A percentile compares a stretch with the other conserved stretches of the same genome.
phyloP scores from a whole-genome alignment of 192 early-diverging fungal species.

The Globomyces pollinis-pini region DNA sequence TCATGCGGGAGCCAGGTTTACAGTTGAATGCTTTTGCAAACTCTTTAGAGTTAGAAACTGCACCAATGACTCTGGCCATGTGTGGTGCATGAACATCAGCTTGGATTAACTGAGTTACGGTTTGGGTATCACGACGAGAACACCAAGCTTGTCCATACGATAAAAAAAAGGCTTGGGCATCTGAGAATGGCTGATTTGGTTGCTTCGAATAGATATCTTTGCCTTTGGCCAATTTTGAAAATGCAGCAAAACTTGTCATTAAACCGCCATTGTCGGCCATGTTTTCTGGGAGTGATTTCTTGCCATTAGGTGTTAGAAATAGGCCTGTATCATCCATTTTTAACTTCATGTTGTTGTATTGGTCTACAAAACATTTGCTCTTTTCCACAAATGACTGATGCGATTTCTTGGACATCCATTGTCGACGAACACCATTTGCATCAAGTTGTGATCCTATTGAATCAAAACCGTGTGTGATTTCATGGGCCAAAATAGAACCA shows the following conservation, averaged over 20 bases:
- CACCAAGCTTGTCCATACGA: constrained; percentile 19
- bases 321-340: neutral
- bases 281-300: constrained; percentile 21
- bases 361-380: constrained; percentile 56
- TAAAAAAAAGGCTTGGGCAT: constrained; percentile 41
- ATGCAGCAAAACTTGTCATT: constrained; percentile 20
- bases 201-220: constrained; percentile 14
- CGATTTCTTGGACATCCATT: constrained; percentile 34
- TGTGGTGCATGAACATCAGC: constrained; percentile 4
- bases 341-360: constrained; percentile 36
- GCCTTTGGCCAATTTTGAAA: constrained; percentile 13
- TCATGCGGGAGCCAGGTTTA: constrained; percentile 48
- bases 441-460: constrained; percentile 47
- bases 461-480: constrained; percentile 68
- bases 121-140: neutral
- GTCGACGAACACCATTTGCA: constrained; percentile 33
- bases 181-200: no score
- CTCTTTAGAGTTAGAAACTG: constrained; percentile 49
- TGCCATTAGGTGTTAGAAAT: neutral
- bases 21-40: constrained; percentile 67
- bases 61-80: constrained; percentile 53
- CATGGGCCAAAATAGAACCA: constrained; percentile 65
- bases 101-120: neutral
- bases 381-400: constrained; percentile 33
- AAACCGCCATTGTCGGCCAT: constrained; percentile 64